A percentile compares a stretch with the other conserved stretches of the same genome.
Conservation (phyloP, 805 yeast genomes). For the Cyberlindnera mississippiensis region DNA sequence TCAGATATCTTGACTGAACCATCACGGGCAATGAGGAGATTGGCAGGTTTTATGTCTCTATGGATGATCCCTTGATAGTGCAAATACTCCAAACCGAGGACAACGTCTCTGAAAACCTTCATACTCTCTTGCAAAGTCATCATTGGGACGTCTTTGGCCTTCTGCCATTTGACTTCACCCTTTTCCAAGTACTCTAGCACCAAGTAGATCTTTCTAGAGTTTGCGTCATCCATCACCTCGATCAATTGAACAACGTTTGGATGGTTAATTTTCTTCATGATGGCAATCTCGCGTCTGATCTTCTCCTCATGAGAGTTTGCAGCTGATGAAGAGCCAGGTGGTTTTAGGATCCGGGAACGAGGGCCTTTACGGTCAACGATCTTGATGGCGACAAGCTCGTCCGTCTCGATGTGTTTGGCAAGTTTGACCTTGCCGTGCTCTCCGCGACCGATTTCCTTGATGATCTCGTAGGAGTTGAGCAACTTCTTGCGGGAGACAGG, state of each 20-base stretch:
- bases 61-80: slow-evolving; percentile 91
- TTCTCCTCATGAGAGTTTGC: slow-evolving; percentile 59
- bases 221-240: slow-evolving; percentile 85
- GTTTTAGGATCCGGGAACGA: slow-evolving; percentile 34
- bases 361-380: slow-evolving; percentile 72
- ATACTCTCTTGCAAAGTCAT: slow-evolving; percentile 65
- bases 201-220: slow-evolving; percentile 79
- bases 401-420: slow-evolving; percentile 65
- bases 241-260: slow-evolving; percentile 85
- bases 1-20: slow-evolving; percentile 88
- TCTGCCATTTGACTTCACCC: slow-evolving; percentile 89
- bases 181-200: slow-evolving; percentile 85
- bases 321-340: slow-evolving; percentile 13
- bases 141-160: slow-evolving; percentile 55
- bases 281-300: slow-evolving; percentile 83
- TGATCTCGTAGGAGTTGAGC: slow-evolving; percentile 84
- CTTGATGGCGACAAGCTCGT: slow-evolving; percentile 83
- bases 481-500: slow-evolving; percentile 79
- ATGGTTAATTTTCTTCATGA: slow-evolving; percentile 87
- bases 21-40: slow-evolving; percentile 65
- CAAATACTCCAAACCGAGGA: slow-evolving; percentile 83
- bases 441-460: slow-evolving; percentile 88
- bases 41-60: slow-evolving; percentile 95
- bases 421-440: slow-evolving; percentile 98
- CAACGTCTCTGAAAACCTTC: slow-evolving; percentile 74